Conservation (phyloP, 1,284 basidiomycete species). For the Sanghuangporus baumii region DNA sequence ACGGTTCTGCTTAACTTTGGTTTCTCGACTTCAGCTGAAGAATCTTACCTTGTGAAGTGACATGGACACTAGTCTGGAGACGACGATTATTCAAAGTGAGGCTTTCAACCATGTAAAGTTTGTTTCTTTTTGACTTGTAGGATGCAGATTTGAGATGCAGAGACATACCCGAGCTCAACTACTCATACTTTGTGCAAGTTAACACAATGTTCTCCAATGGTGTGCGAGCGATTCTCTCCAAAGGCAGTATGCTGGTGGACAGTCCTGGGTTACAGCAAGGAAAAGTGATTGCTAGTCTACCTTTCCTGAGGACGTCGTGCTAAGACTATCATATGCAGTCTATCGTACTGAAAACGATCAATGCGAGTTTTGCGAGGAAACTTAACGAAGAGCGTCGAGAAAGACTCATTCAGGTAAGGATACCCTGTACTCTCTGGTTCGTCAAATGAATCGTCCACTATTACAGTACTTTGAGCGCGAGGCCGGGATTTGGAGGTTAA, state of each 20-base stretch:
- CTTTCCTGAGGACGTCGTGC: neutral
- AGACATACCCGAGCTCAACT: neutral
- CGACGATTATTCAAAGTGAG: no score
- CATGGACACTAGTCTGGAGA: no score
- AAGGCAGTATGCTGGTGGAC: neutral
- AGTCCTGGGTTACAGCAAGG: neutral
- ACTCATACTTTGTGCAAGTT: neutral
- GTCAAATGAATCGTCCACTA: neutral
- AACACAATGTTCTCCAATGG: neutral
- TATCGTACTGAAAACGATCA: neutral
- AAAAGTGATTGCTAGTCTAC: neutral
- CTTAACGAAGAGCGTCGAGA: neutral
- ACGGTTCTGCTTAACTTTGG: no score
- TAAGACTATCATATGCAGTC: neutral
- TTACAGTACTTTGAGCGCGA: constrained; percentile 1
- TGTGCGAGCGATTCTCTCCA: neutral
- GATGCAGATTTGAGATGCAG: neutral
- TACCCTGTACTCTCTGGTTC: neutral
- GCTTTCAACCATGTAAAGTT: no score
- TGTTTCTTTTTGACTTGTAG: no score
- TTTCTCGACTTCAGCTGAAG: no score
- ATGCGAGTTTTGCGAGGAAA: neutral
- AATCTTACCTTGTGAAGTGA: no score
- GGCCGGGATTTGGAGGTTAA: neutral
- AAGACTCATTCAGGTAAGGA: neutral